Percentiles rank a stretch among this genome's conserved stretches.
Conservation (phyloP, 805 yeast genomes). For the Candida methanosorbosa region DNA sequence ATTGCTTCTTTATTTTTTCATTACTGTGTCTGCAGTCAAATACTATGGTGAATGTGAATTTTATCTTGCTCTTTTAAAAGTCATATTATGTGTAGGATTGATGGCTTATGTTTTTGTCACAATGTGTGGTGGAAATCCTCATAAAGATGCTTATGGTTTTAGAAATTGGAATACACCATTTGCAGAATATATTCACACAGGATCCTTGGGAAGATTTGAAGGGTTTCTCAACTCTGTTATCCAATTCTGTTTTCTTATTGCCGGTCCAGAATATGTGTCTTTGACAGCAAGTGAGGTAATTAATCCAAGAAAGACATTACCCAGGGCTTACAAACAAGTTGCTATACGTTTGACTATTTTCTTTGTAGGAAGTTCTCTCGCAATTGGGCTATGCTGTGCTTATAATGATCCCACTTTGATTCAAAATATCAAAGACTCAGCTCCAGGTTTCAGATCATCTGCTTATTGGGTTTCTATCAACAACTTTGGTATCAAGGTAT, state of each 20-base stretch:
- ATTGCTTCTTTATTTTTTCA: slow-evolving; percentile 30
- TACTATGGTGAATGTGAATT: slow-evolving; percentile 43
- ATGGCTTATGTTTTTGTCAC: slow-evolving; percentile 35
- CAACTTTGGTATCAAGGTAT: slow-evolving; percentile 30
- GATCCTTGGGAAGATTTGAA: slow-evolving; percentile 36
- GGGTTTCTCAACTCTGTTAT: slow-evolving; percentile 35
- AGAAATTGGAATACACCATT: slow-evolving; percentile 25
- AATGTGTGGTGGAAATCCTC: slow-evolving; percentile 45
- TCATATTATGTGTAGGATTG: slow-evolving; percentile 34
- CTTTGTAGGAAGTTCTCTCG: slow-evolving; percentile 39
- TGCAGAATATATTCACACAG: slow-evolving; percentile 29
- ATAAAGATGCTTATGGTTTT: slow-evolving; percentile 29
- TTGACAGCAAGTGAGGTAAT: slow-evolving; percentile 39
- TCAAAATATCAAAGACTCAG: slow-evolving; percentile 22
- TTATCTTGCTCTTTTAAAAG: slow-evolving; percentile 35
- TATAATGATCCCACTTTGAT: slow-evolving; percentile 31
- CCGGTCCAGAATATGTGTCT: slow-evolving; percentile 43
- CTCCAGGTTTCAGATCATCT: slow-evolving; percentile 39
- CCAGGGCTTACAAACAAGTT: slow-evolving; percentile 39
- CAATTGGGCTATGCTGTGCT: slow-evolving; percentile 36
- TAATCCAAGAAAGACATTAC: slow-evolving; percentile 39
- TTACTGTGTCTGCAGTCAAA: slow-evolving; percentile 34
- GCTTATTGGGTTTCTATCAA: slow-evolving; percentile 43
- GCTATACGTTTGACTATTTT: slow-evolving; percentile 34
- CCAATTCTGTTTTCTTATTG: slow-evolving; percentile 33